Evolutionary conservation across 192 early-diverging fungal species (phyloP), one percentile per base, ranked within the genome.

Genomic region (Anaeromyces robustus): DNA sequence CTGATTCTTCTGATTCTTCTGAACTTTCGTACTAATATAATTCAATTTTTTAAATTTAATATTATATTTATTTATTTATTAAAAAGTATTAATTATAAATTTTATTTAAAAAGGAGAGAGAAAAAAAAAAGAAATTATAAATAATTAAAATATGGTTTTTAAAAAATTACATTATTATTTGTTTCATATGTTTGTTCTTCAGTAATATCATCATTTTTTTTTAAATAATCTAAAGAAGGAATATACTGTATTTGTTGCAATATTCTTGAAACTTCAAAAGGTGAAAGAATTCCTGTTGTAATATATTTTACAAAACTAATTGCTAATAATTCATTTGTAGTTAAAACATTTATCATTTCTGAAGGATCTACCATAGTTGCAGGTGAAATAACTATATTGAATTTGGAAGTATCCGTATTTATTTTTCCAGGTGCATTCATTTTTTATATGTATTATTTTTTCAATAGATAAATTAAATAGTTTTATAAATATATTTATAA

Each of bases 161-260:
- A 37, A 29, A 77, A 30, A 29, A 29, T 19, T 18, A 31, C 28
- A 13, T 43, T 78, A 3, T n/a, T 30, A 78, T 29, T 41, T 43
- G 11, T 29, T 37, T 41, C 39, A 22, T 37, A 77, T 28, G 30
- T 29, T 19, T 80, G 28, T 22, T 80, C 19, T 34, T 84, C 82
- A 16, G 29, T 28, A 9, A 52, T 16, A 29, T 41, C 80, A 29
- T 79, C 59, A n/a, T 82, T 81, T 16, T 82, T 79, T 5, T 78
- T 80, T 30, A 86, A 77, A 77, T 80, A 86, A 22, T 78, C 81
- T 30, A 84, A 77, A 3, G 82, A 86, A 19, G 86, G 86, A 26
- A 84, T 18, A 78, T 83, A 86, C 31, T 86, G 84, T 22, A 86
- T 82, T 81, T 86, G 86, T 78, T 84, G 81, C 0, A 81, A n/a